Evolutionary conservation across 768 basidiomycete genomes (phyloP).

Genomic region (Nevesoporus exiguus): DNA sequence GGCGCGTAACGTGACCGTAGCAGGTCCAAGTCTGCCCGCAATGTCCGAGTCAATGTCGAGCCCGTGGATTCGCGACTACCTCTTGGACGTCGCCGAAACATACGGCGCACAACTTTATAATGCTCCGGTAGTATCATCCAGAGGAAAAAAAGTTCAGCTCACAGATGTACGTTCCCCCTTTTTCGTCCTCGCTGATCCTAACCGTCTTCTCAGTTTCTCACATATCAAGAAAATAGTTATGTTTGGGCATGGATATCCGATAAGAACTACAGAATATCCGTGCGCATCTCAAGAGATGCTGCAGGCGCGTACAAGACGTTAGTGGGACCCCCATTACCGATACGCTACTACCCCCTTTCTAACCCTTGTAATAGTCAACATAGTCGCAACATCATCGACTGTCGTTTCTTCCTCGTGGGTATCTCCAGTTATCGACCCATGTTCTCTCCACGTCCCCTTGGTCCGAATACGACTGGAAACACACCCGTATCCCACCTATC

Average conservation of each 20-base stretch:
- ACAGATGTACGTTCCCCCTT: conserved; percentile 41
- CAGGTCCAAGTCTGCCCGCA: neutral
- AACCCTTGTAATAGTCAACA: conserved; percentile 19
- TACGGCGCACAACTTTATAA: conserved; percentile 44
- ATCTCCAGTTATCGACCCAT: conserved; percentile 51
- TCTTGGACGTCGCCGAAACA: conserved; percentile 47
- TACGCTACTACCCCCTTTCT: neutral
- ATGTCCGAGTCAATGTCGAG: conserved; percentile 39
- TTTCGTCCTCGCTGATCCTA: neutral
- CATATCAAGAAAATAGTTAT: conserved; percentile 42
- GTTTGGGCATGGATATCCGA: conserved; percentile 69
- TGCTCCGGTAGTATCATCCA: conserved; percentile 17
- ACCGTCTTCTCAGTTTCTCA: conserved; percentile 49
- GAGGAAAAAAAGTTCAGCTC: conserved; percentile 56
- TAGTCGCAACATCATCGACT: conserved; percentile 40
- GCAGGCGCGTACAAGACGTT: conserved; percentile 41
- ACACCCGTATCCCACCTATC: conserved; percentile 45
- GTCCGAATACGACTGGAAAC: conserved; percentile 29
- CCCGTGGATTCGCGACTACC: conserved; percentile 58
- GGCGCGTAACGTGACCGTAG: conserved; percentile 13
- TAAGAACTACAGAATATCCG: conserved; percentile 45
- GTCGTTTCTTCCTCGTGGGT: conserved; percentile 43
- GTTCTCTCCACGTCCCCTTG: conserved; percentile 50
- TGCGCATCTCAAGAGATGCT: conserved; percentile 54
- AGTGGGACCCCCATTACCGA: conserved; percentile 16